A percentile compares a stretch with the other conserved stretches of the same genome.
These are phyloP conservation scores for Syzygium malaccense DNA, from an alignment of 441 rosid species.

Conservation along the genomic window DNA sequence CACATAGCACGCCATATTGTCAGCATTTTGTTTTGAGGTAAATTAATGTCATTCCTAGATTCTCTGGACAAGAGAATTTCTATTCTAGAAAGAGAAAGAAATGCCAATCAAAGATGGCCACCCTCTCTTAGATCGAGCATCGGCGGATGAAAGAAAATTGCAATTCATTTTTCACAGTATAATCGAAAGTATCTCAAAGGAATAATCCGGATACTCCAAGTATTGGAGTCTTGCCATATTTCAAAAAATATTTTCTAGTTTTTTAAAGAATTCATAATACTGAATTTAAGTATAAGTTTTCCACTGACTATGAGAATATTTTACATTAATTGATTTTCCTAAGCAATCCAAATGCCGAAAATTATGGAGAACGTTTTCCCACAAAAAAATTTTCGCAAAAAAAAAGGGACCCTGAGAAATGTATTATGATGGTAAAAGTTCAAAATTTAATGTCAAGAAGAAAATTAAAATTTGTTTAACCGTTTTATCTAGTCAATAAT, in stretches of 20 bases:
- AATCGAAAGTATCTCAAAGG: background rate
- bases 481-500: too few relatives aligned
- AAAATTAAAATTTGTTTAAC: too few relatives aligned
- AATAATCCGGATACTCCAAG: background rate
- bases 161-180: background rate
- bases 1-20: too few relatives aligned
- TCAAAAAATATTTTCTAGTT: background rate
- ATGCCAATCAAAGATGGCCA: too few relatives aligned
- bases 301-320: accelerated
- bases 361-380: background rate
- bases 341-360: accelerated
- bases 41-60: too few relatives aligned
- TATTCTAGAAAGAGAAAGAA: too few relatives aligned
- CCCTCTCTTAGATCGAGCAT: background rate
- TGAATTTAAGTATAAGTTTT: background rate
- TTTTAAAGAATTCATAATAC: accelerated
- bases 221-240: background rate
- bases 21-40: too few relatives aligned
- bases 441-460: too few relatives aligned
- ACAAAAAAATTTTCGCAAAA: accelerated
- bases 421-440: too few relatives aligned
- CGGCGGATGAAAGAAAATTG: background rate
- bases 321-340: background rate
- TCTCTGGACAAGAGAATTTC: too few relatives aligned
- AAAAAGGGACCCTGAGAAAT: background rate